A percentile compares a stretch with the other conserved stretches of the same genome.
These are phyloP conservation scores for Physaria fendleri DNA, from an alignment of 345 rosid genomes.

Conservation along the genomic window DNA sequence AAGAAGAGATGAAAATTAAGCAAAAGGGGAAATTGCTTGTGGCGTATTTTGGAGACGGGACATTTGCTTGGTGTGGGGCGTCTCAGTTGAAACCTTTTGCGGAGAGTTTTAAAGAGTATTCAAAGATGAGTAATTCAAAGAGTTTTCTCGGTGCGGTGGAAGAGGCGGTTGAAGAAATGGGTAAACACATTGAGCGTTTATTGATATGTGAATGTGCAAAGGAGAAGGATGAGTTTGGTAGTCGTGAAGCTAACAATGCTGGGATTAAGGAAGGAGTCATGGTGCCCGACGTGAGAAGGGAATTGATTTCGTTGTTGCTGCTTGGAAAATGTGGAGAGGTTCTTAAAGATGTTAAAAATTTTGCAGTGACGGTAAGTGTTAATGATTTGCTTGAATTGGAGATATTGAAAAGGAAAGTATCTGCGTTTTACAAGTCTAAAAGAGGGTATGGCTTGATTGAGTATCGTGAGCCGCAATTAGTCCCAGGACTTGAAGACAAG, in stretches of 20 bases:
- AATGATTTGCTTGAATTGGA: conserved; percentile 41
- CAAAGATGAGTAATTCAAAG: conserved; percentile 47
- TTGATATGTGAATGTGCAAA: conserved; percentile 56
- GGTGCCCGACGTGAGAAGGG: conserved; percentile 52
- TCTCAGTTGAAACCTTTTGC: conserved; percentile 79
- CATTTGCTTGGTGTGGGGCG: conserved; percentile 86
- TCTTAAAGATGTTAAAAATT: conserved; percentile 39
- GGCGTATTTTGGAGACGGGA: conserved; percentile 52
- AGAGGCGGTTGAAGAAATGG: conserved; percentile 55
- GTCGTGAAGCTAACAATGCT: conserved; percentile 43
- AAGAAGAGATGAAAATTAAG: conserved; percentile 39
- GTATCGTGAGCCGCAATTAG: conserved; percentile 43
- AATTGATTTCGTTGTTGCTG: conserved; percentile 35
- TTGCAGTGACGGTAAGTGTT: conserved; percentile 36
- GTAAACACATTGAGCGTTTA: conserved; percentile 48
- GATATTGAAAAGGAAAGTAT: conserved; percentile 55
- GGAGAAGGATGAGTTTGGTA: conserved; percentile 28
- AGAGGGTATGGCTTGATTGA: conserved; percentile 41
- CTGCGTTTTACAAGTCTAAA: conserved; percentile 55
- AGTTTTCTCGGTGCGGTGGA: conserved; percentile 46
- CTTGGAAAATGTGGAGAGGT: conserved; percentile 43
- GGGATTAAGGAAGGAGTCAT: conserved; percentile 68
- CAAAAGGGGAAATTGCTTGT: conserved; percentile 59
- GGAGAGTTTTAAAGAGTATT: conserved; percentile 57
- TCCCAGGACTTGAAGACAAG: conserved; percentile 70